Evolutionary conservation across 2,329 filamentous ascomycete genomes (phyloP).

Genomic region (Cytospora chrysosperma): DNA sequence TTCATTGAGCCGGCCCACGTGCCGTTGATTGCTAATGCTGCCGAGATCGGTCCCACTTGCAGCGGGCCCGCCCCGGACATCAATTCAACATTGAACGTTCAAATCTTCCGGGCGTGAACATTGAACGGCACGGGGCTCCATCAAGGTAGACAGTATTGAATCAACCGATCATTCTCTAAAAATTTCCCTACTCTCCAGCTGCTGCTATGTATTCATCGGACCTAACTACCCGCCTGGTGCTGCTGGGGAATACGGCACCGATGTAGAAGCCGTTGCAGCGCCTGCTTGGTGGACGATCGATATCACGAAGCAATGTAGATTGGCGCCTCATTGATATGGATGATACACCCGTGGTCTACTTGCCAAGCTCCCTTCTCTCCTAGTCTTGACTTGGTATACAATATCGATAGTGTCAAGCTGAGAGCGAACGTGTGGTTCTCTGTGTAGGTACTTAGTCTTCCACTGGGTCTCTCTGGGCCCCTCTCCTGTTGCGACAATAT

Average conservation of each 20-base stretch:
- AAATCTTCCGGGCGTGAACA: too few species aligned
- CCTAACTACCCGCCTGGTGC: neutral
- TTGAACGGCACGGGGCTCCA: neutral
- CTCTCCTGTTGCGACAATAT: too few species aligned
- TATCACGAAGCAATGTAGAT: neutral
- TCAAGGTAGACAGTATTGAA: too few species aligned
- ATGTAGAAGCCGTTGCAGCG: too few species aligned
- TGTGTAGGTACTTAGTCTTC: neutral
- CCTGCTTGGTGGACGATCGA: too few species aligned
- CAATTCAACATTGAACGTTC: neutral
- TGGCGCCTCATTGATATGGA: neutral
- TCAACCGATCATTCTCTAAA: too few species aligned
- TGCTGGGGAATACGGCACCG: neutral
- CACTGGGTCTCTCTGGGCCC: too few species aligned
- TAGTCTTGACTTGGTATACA: too few species aligned
- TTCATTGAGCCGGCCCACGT: neutral
- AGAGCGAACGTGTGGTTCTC: neutral
- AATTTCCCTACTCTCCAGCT: neutral
- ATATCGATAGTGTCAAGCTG: neutral
- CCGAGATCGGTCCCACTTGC: constrained; percentile 19
- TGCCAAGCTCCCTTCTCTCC: neutral
- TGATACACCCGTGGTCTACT: neutral
- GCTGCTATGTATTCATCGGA: neutral
- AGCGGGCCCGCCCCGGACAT: neutral
- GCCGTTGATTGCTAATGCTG: constrained; percentile 24